Base-by-base conservation (phyloP, 1,284 basidiomycete species). In the Leccinum brunneo-olivaceum region DNA sequence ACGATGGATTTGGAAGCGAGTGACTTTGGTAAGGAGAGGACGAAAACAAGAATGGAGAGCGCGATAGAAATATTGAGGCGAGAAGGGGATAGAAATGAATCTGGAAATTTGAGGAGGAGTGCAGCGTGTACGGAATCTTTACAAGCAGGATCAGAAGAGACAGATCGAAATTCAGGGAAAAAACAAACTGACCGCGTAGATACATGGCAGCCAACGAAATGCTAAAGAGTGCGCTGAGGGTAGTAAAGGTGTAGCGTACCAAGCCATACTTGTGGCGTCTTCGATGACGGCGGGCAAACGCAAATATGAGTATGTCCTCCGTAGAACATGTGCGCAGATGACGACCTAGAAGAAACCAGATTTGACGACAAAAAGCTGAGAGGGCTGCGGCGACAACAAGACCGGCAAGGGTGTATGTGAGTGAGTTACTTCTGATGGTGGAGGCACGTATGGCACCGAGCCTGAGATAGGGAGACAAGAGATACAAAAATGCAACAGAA, bases 311-410 rank as follows among this genome's bases (percentile, higher is more conserved):
- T 23, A 86, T 68, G 47, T 83, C 81, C 56, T 82, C 78, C 32
- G 80, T 56, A 47, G 83, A 77, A 24, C 72, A 69, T 57, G 76
- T 73, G 50, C 76, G 73, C 36, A 82, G 66, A 57, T 87, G 83
- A 29, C 79, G 72, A 35, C 79, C 75, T 11, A 87, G 72, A 69
- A 85, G 75, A 62, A 82, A 84, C 77, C 80, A 83, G 39, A 87
- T 66, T 53, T 84, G 82, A 34, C 80, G 69, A 28, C 77, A 70
- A 49, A 82, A 77, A 12, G 70, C 71, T 5, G 84, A 74, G 9
- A 82, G 63, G 23, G 69, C 55, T 11, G 79, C 78, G 47, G 79
- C 79, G 20, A 73, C 52, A 23, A 77, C 41, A 5, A 85, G 61
- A 1, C 68, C 65, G n/a, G 74, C 65, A 21, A 85, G 62, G 2